Evolutionary conservation across 2,329 filamentous ascomycete genomes (phyloP).

Genomic region (Stachybotrys chartarum): DNA sequence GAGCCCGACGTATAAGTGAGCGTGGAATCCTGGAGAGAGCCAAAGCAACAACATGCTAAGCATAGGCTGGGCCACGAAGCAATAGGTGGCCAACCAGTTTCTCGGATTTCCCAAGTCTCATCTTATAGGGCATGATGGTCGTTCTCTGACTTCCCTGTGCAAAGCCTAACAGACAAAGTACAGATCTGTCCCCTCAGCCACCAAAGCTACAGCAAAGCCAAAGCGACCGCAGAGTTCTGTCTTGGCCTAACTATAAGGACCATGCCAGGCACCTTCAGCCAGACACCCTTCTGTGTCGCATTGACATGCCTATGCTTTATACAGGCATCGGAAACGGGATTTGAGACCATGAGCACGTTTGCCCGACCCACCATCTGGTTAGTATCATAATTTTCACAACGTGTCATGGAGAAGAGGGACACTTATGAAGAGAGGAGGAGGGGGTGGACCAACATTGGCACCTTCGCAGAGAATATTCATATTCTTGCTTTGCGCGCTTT

Average conservation of each 20-base stretch:
- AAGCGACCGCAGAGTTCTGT: neutral
- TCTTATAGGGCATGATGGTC: neutral
- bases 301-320: neutral
- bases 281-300: neutral
- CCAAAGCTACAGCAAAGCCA: neutral
- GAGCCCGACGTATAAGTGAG: neutral
- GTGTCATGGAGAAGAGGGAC: neutral
- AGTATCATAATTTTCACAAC: constrained; percentile 33
- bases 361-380: constrained; percentile 15
- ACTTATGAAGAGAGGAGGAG: constrained; percentile 24
- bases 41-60: neutral
- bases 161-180: constrained; percentile 1
- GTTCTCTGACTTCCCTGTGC: neutral
- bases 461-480: constrained; percentile 62
- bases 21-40: neutral
- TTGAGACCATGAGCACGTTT: constrained; percentile 11
- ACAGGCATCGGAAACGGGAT: constrained; percentile 9
- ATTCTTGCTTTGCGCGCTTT: constrained; percentile 50
- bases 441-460: constrained; percentile 27
- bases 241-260: neutral
- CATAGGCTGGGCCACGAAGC: neutral
- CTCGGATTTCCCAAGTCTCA: neutral
- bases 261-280: neutral
- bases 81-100: neutral
- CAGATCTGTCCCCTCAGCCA: neutral